phyloP scores from a whole-genome alignment of 2,329 filamentous ascomycete species.

The Colletotrichum tanaceti region DNA sequence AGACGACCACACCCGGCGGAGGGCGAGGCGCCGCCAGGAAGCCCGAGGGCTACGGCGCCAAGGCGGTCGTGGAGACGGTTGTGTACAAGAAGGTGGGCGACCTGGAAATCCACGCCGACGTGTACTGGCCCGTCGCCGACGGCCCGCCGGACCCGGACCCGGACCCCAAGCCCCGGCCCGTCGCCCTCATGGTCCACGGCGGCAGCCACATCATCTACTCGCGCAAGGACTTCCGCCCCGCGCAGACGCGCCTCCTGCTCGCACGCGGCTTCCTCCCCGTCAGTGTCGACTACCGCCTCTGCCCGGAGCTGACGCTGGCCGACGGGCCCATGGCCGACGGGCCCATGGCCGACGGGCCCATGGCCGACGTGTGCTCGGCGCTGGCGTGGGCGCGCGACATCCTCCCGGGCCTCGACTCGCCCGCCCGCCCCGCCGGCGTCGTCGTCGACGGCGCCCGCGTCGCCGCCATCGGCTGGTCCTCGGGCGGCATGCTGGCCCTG shows the following conservation, averaged over 20 bases:
- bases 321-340: no score
- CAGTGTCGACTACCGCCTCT: constrained; percentile 63
- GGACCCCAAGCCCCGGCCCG: no score
- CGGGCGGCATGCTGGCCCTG: constrained; percentile 60
- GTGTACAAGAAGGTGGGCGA: no score
- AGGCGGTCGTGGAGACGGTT: no score
- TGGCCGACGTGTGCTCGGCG: constrained; percentile 58
- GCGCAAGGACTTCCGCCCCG: constrained; percentile 49
- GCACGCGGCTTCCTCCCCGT: constrained; percentile 57
- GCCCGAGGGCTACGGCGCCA: no score
- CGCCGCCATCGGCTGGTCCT: constrained; percentile 61
- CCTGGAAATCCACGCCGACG: no score
- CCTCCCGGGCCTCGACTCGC: not conserved
- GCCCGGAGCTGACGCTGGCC: constrained; percentile 59
- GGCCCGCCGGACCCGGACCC: no score
- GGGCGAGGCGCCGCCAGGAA: no score
- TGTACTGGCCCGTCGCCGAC: no score
- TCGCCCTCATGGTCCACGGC: constrained; percentile 50
- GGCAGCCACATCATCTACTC: constrained; percentile 56
- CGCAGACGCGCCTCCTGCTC: constrained; percentile 50
- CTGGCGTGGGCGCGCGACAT: constrained; percentile 52
- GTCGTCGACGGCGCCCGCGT: constrained; percentile 42
- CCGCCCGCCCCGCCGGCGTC: not conserved
- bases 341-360: constrained; percentile 59
- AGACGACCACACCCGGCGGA: no score